phyloP scores from a whole-genome alignment of 2,329 filamentous ascomycete species.

The Xylaria digitata region DNA sequence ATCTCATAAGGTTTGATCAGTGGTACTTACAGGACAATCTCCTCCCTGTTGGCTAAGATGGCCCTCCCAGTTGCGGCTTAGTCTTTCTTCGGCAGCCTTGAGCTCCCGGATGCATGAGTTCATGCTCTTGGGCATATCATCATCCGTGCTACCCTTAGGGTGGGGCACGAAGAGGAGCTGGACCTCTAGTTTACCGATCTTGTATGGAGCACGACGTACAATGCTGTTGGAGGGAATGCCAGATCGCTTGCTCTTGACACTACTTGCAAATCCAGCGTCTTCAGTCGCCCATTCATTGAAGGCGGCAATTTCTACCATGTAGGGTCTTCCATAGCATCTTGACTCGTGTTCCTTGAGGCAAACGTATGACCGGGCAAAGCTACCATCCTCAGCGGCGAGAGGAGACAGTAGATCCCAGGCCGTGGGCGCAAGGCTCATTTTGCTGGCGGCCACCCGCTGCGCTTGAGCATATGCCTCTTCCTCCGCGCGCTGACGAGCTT shows the following conservation, averaged over 20 bases:
- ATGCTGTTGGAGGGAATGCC: constrained; percentile 68
- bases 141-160: constrained; percentile 85
- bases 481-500: constrained; percentile 84
- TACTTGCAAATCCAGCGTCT: constrained; percentile 80
- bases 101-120: constrained; percentile 94
- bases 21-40: constrained; percentile 86
- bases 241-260: constrained; percentile 90
- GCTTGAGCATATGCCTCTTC: constrained; percentile 76
- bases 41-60: constrained; percentile 95
- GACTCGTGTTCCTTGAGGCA: constrained; percentile 93
- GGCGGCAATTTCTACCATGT: constrained; percentile 88
- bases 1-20: constrained; percentile 9
- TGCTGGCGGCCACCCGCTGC: constrained; percentile 72
- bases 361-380: constrained; percentile 93
- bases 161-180: constrained; percentile 95
- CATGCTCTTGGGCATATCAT: constrained; percentile 99
- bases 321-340: constrained; percentile 86
- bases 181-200: constrained; percentile 91
- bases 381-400: constrained; percentile 88
- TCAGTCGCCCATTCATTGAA: constrained; percentile 99
- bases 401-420: constrained; percentile 90
- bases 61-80: constrained; percentile 84
- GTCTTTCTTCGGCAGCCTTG: constrained; percentile 85
- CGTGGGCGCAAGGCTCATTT: constrained; percentile 72
- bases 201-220: constrained; percentile 91